phyloP scores from a whole-genome alignment of 192 early-diverging fungal genomes.

The Entrophospora sp. region DNA sequence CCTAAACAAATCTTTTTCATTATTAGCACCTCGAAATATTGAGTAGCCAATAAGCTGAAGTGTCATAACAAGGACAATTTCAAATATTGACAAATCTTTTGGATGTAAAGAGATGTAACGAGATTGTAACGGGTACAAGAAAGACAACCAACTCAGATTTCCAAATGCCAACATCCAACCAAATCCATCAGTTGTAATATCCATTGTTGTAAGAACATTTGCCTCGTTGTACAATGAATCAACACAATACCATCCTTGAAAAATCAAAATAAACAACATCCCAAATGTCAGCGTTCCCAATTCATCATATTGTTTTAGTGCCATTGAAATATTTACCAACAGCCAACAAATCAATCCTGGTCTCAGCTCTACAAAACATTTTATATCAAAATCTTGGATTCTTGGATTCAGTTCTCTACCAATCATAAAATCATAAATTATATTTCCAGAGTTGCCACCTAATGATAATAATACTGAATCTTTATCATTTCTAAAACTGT shows the following conservation, averaged over 20 bases:
- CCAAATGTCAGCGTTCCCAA: slow-evolving; percentile 62
- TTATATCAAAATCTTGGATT: slow-evolving; percentile 75
- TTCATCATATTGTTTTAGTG: slow-evolving; percentile 62
- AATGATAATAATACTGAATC: slow-evolving; percentile 69
- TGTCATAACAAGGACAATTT: slow-evolving; percentile 36
- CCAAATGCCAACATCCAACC: slow-evolving; percentile 82
- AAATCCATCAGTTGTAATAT: slow-evolving; percentile 96
- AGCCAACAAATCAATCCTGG: slow-evolving; percentile 91
- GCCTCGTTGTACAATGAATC: slow-evolving; percentile 60
- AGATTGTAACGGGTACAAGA: slow-evolving; percentile 84
- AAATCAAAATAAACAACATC: slow-evolving; percentile 67
- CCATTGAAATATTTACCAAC: slow-evolving; percentile 68
- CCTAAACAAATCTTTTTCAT: slow-evolving; percentile 85
- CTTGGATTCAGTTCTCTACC: slow-evolving; percentile 96
- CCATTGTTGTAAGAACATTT: slow-evolving; percentile 91
- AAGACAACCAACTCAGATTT: slow-evolving; percentile 83
- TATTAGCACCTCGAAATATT: slow-evolving; percentile 86
- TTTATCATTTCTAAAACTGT: slow-evolving; percentile 58
- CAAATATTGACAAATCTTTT: slow-evolving; percentile 39
- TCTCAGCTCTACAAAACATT: slow-evolving; percentile 88
- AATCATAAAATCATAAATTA: slow-evolving; percentile 92
- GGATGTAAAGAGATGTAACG: slow-evolving; percentile 74
- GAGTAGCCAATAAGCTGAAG: slow-evolving; percentile 62
- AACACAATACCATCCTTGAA: slow-evolving; percentile 76
- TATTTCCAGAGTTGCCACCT: slow-evolving; percentile 88